Conservation (phyloP, 306 rosid genomes). For the Hippophae tibetana region DNA sequence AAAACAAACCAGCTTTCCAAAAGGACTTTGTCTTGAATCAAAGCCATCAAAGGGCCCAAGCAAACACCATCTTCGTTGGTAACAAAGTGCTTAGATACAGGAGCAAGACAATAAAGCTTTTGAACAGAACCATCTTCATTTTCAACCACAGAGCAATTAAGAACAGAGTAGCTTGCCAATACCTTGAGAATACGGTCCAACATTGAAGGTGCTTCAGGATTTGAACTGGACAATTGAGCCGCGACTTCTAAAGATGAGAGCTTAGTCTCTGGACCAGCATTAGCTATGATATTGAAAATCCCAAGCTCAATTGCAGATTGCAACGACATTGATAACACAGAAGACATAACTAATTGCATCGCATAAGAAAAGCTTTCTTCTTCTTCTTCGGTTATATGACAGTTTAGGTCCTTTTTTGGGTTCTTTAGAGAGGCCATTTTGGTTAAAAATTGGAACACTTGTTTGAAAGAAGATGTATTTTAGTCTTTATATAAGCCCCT, state of each 20-base stretch:
- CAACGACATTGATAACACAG: constrained; percentile 24
- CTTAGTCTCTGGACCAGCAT: constrained; percentile 17
- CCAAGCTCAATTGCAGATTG: constrained; percentile 33
- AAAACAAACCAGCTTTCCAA: constrained; percentile 26
- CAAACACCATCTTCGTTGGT: constrained; percentile 27
- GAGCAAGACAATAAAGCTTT: constrained; percentile 26
- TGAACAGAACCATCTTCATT: constrained; percentile 2
- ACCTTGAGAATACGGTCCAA: constrained; percentile 40
- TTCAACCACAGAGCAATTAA: constrained; percentile 17
- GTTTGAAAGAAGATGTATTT: no score
- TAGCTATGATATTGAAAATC: constrained; percentile 32
- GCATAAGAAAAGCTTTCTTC: constrained; percentile 29
- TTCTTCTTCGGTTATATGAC: constrained; percentile 13
- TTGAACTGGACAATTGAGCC: constrained; percentile 15
- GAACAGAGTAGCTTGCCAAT: constrained; percentile 27
- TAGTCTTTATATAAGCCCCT: no score
- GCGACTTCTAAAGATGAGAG: constrained; percentile 30
- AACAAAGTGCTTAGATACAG: constrained; percentile 23
- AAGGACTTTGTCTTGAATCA: constrained; percentile 26
- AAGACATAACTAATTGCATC: constrained; percentile 14
- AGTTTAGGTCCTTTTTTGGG: background rate
- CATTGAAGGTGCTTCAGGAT: constrained; percentile 29
- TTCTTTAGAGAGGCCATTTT: no score
- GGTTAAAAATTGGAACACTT: background rate
- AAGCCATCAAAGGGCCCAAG: constrained; percentile 17